Evolutionary conservation across 2,329 filamentous ascomycete genomes (phyloP).

Genomic region (Microcyclospora tardicrescens): DNA sequence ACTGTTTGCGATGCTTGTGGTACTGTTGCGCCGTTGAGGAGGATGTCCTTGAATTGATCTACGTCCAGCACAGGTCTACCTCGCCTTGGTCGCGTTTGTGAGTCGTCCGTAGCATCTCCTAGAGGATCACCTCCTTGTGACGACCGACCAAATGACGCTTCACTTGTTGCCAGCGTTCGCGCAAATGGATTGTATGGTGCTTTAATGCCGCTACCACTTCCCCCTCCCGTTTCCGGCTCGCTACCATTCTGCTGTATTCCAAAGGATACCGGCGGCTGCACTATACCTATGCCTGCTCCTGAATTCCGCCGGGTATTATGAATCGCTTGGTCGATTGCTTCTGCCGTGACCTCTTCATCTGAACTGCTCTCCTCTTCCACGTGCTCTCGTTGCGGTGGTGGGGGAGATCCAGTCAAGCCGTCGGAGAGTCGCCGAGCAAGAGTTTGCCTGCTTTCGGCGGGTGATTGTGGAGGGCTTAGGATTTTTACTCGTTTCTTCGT

Average conservation of each 20-base stretch:
- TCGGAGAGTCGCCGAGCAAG: conserved; percentile 7
- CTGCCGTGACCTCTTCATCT: not conserved
- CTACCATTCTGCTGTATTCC: conserved; percentile 1
- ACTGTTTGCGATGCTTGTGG: conserved; percentile 10
- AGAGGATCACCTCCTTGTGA: not conserved
- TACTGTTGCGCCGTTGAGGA: conserved; percentile 53
- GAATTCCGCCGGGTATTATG: conserved; percentile 13
- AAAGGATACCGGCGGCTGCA: conserved; percentile 4
- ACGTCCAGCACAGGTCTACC: conserved; percentile 47
- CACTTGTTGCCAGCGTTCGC: conserved; percentile 18
- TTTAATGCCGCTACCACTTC: not conserved
- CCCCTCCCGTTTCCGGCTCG: not conserved
- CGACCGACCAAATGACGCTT: conserved; percentile 11
- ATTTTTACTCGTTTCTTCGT: conserved; percentile 20
- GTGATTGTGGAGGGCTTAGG: conserved; percentile 16
- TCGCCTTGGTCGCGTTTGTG: conserved; percentile 3
- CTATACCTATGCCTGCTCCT: conserved; percentile 1
- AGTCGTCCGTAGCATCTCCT: conserved; percentile 4
- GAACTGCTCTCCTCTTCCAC: too few relatives aligned
- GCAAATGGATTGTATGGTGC: conserved; percentile 25
- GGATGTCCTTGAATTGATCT: conserved; percentile 59
- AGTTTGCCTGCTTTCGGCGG: conserved; percentile 10
- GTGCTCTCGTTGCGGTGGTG: conserved; percentile 2
- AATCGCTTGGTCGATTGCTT: conserved; percentile 7
- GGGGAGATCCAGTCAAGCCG: conserved; percentile 6